These are phyloP conservation scores for Buddleja alternifolia DNA, from an alignment of 257 asterid genomes.

Conservation along the genomic window DNA sequence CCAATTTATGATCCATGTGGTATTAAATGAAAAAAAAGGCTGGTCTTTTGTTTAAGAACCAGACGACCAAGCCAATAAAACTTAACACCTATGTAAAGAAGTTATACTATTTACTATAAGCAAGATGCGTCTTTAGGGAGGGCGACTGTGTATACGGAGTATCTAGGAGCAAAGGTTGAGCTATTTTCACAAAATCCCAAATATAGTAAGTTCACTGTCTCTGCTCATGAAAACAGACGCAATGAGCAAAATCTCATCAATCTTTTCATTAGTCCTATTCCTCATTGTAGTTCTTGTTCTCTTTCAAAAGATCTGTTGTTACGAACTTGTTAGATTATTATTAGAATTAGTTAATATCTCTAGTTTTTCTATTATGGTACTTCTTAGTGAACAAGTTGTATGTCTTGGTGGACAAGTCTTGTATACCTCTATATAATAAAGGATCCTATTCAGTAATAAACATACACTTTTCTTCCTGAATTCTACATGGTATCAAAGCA, in stretches of 20 bases:
- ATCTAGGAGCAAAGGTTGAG: neutral
- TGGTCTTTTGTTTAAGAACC: constrained; percentile 22
- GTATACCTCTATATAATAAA: no score
- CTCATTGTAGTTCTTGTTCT: neutral
- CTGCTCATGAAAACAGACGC: neutral
- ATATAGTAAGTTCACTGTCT: constrained; percentile 1
- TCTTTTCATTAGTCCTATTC: neutral
- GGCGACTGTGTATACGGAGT: neutral
- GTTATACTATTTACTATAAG: neutral
- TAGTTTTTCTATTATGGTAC: no score
- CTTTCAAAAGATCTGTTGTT: neutral
- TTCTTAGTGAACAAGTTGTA: no score
- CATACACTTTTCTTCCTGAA: no score
- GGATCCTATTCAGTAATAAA: no score
- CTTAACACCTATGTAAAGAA: constrained; percentile 8
- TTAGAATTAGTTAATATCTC: no score
- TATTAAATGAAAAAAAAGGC: constrained; percentile 17
- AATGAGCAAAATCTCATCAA: constrained; percentile 3
- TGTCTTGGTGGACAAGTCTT: no score
- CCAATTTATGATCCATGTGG: constrained; percentile 10
- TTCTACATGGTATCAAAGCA: no score
- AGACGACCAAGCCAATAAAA: constrained; percentile 9
- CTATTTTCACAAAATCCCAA: neutral
- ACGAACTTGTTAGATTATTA: no score
- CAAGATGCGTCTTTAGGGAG: constrained; percentile 5